Evolutionary conservation across 495 filamentous ascomycete species (phyloP), one percentile per base, ranked within the genome.

Genomic region (Podospora fimiseda): DNA sequence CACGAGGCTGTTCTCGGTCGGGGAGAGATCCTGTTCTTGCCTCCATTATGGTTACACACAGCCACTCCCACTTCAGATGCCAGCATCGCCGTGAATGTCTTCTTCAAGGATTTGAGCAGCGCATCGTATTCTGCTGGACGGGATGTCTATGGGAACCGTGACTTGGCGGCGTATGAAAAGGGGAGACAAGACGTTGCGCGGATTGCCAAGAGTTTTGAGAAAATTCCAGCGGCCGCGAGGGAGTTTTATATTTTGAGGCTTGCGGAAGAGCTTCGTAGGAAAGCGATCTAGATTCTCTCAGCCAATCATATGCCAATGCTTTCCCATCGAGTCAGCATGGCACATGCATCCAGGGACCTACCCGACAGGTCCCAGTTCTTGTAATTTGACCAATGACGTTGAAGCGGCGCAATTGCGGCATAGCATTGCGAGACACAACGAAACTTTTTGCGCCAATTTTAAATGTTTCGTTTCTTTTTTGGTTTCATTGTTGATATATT

Each of bases 71-170:
- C 74, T 1, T 79, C 76, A 13, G 74, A 78, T 4, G 58, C 80
- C 27, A 89, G 87, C 58, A 73, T 95, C 5, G 86, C 85, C 1
- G 83, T 95, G 3, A 94, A 96, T 61, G 79, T 90, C 11, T 95
- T 93, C 74, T 95, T 95, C 63, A 80, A 80, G 37, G 85, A 84
- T 51, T 69, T 91, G 9, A 71, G 80, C 20, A 70, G 68, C 13
- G 81, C 80, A 18, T 47, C 23, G 2, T 95, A 95, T 68, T 80
- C 89, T 6, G 57, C 79, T 20, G 89, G 90, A 9, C 77, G 78
- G 57, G 90, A 96, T 68, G 85, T 95, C 2, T 95, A 96, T 63
- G 90, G 87, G 5, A 95, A 93, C 64, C 76, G 88, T 9, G 92
- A 96, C 68, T 61, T 96, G 37, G 82, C 84, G 38, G 85, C 86